Evolutionary conservation across 345 rosid species (phyloP).

Genomic region (Boechera stricta): DNA sequence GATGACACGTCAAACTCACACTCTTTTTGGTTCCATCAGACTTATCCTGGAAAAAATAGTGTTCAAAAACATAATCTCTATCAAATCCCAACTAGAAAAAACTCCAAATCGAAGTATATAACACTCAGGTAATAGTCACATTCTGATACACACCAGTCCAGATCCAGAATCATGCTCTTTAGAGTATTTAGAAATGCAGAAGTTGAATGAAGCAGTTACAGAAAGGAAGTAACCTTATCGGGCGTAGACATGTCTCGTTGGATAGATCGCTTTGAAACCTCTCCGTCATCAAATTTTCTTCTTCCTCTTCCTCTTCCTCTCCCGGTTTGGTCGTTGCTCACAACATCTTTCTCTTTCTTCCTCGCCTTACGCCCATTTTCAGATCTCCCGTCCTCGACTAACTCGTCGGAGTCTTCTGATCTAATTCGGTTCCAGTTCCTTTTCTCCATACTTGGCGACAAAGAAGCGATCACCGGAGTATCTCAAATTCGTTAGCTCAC

Average conservation of each 20-base stretch:
- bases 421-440: constrained; percentile 19
- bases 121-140: not conserved
- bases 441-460: constrained; percentile 17
- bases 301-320: constrained; percentile 11
- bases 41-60: constrained; percentile 11
- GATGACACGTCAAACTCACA: constrained; percentile 41
- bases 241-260: constrained; percentile 5
- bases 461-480: not conserved
- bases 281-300: constrained; percentile 9
- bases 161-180: not conserved
- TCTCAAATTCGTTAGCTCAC: not conserved
- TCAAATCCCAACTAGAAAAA: not conserved
- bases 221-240: constrained; percentile 11
- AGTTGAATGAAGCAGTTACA: not conserved
- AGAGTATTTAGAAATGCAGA: too few relatives aligned
- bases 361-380: constrained; percentile 2
- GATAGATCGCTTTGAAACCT: constrained; percentile 7
- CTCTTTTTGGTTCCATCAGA: constrained; percentile 13
- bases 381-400: constrained; percentile 5
- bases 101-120: not conserved
- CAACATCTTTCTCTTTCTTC: constrained; percentile 15
- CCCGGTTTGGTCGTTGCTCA: not conserved
- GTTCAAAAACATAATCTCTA: not conserved
- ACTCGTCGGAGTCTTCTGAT: constrained; percentile 13
- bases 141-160: not conserved